Conservation (phyloP, 805 yeast species). For the Monosporozyma siamensis region DNA sequence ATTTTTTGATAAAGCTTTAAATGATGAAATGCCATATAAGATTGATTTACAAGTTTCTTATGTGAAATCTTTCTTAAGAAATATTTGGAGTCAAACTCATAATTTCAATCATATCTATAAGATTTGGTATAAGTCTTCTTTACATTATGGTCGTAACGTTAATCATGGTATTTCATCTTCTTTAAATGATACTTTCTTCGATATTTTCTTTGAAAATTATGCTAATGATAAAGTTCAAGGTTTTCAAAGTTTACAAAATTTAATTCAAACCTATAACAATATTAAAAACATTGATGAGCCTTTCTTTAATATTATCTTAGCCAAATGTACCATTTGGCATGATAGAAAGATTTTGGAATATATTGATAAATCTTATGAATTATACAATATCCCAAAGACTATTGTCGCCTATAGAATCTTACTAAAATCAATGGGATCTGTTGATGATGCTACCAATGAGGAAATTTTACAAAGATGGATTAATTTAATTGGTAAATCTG, state of each 20-base stretch:
- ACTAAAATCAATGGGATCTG: conserved; percentile 62
- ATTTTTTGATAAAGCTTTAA: conserved; percentile 65
- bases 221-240: conserved; percentile 44
- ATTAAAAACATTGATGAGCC: conserved; percentile 63
- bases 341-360: conserved; percentile 57
- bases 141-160: conserved; percentile 47
- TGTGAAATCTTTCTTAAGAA: conserved; percentile 53
- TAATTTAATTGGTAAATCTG: conserved; percentile 41
- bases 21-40: conserved; percentile 61
- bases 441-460: conserved; percentile 40
- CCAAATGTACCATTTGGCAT: conserved; percentile 59
- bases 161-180: conserved; percentile 66
- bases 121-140: conserved; percentile 55
- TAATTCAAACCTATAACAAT: conserved; percentile 47
- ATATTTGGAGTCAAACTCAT: conserved; percentile 47
- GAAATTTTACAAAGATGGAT: conserved; percentile 54
- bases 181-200: conserved; percentile 58
- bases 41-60: conserved; percentile 66
- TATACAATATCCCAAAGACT: conserved; percentile 50
- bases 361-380: conserved; percentile 48
- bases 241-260: conserved; percentile 43
- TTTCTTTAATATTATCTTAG: conserved; percentile 67
- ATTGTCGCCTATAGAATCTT: conserved; percentile 65
- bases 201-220: conserved; percentile 54
- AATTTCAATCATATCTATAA: conserved; percentile 49